These are phyloP conservation scores for Epichloe baconii DNA, from an alignment of 2,329 filamentous ascomycete species.

Conservation along the genomic window DNA sequence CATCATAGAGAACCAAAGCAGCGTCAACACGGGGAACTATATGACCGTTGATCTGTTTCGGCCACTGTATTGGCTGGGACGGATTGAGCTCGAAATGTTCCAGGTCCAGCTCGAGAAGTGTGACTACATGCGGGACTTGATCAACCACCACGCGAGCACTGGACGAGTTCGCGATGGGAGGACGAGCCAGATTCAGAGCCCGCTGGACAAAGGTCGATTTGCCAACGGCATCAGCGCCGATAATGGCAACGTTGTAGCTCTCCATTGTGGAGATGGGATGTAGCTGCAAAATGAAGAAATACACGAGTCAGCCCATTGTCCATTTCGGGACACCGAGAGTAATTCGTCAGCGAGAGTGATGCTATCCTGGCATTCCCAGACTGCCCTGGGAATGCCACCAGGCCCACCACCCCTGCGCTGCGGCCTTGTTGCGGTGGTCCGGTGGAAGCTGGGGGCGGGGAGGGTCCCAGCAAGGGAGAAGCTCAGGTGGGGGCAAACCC, in stretches of 20 bases:
- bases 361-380: background rate
- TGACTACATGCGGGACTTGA: conserved; percentile 43
- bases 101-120: conserved; percentile 51
- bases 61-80: conserved; percentile 47
- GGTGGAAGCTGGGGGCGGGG: background rate
- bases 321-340: conserved; percentile 1
- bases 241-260: conserved; percentile 50
- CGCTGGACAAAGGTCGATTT: conserved; percentile 57
- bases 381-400: no score
- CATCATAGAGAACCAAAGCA: conserved; percentile 77
- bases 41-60: conserved; percentile 54
- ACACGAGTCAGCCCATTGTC: conserved; percentile 4
- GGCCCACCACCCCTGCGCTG: background rate
- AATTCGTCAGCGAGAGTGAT: background rate
- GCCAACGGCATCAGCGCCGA: conserved; percentile 52
- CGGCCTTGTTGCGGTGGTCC: background rate
- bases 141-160: conserved; percentile 46
- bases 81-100: conserved; percentile 50
- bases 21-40: conserved; percentile 68
- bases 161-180: conserved; percentile 40
- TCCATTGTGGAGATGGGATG: conserved; percentile 34
- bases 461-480: background rate
- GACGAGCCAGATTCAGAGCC: conserved; percentile 40
- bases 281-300: conserved; percentile 13
- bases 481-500: conserved; percentile 1